Base-by-base conservation (phyloP, 176 grass and related monocot species). In the Poa pratensis region DNA sequence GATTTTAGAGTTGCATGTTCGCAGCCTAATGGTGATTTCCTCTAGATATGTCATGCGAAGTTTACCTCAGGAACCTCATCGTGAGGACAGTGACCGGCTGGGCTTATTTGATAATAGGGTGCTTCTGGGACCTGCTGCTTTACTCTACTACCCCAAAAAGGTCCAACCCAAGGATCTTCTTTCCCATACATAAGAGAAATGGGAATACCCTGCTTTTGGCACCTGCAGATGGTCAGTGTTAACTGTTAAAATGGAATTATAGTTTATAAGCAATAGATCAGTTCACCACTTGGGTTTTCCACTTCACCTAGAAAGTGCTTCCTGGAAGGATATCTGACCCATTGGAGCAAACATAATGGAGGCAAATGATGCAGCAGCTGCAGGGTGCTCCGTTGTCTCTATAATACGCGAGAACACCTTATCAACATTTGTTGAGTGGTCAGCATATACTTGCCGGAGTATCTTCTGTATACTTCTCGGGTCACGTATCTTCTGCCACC, bases 31-130 rank as follows among this genome's bases (percentile, higher is more conserved):
- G 14, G 66, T 55, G 23, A 14, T 81, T 69, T 69, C 20, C 63
- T 39, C 19, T 37, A 39, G 6, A 16, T 81, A 81, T 81, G 18
- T 78, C 10, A 12, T 30, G 22, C 1, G 67, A 68, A 26, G 54
- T 65, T 81, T 95, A 98, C 96, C 96, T 99, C 96, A 63, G 96
- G 96, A 90, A 99, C 96, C 81, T 99, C 96, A 54, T 99, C 96
- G 22, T 99, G 96, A 30, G 96, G 96, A 87, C 96, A 99, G 82
- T 96, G 96, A 79, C 91, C 96, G 20, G 96, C 96, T 22, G 96
- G 93, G 84, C 89, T 92, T 67, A 99, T 99, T 92, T 99, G 89
- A 22, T 99, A 99, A 87, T 99, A 99, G 43, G 93, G 93, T 69
- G 87, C 91, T 80, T 91, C 87, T 9, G 93, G 93, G 26, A 98